phyloP scores from a whole-genome alignment of 805 yeast species.

The Metschnikowia continentalis region DNA sequence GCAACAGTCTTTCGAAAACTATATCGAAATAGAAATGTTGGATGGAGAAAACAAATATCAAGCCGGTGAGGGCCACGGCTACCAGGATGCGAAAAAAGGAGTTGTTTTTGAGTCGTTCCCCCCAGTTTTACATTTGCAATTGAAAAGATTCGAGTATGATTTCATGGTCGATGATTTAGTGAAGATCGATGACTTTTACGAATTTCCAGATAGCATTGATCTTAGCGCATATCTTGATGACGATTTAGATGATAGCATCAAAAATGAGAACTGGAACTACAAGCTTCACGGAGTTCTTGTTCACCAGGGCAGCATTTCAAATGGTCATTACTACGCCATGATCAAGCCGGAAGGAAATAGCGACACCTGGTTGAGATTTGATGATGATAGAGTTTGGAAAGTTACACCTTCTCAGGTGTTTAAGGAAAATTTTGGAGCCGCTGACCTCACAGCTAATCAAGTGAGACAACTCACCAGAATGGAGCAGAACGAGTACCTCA shows the following conservation, averaged over 20 bases:
- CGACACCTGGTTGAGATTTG: slow-evolving; percentile 80
- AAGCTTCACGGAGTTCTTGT: slow-evolving; percentile 90
- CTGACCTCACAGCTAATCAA: slow-evolving; percentile 47
- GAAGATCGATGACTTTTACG: slow-evolving; percentile 88
- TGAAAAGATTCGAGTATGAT: slow-evolving; percentile 92
- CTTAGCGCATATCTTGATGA: slow-evolving; percentile 73
- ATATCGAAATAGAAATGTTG: slow-evolving; percentile 81
- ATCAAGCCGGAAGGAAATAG: slow-evolving; percentile 64
- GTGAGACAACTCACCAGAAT: slow-evolving; percentile 49
- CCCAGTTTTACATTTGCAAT: slow-evolving; percentile 86
- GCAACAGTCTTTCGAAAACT: slow-evolving; percentile 74
- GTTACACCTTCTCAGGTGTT: slow-evolving; percentile 83
- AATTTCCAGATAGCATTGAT: slow-evolving; percentile 81
- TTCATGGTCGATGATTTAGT: slow-evolving; percentile 83
- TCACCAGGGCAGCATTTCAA: slow-evolving; percentile 92
- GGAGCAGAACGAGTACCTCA: slow-evolving; percentile 57
- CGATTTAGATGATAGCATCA: slow-evolving; percentile 36
- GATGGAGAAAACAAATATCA: slow-evolving; percentile 95
- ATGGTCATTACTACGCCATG: slow-evolving; percentile 95
- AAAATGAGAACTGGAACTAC: slow-evolving; percentile 66
- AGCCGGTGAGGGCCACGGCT: slow-evolving; percentile 77
- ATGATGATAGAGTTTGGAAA: slow-evolving; percentile 90
- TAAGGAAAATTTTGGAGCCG: slow-evolving; percentile 89
- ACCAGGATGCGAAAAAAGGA: slow-evolving; percentile 96
- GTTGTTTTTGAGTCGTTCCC: slow-evolving; percentile 90